Evolutionary conservation across 371 early-diverging fungal genomes (phyloP), one percentile per base, ranked within the genome.

Genomic region (Apophysomyces variabilis): DNA sequence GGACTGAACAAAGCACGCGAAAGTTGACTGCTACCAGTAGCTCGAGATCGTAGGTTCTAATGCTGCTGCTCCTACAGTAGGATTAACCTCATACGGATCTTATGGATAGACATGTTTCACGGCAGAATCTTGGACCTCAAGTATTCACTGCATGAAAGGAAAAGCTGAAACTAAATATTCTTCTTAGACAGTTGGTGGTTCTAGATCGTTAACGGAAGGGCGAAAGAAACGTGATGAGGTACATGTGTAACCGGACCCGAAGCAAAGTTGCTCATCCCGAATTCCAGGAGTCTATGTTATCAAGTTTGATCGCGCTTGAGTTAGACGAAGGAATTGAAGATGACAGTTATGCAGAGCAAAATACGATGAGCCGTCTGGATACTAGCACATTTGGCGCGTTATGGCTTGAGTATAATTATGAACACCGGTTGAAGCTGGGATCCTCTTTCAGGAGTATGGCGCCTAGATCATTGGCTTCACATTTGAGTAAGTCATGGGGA

Each of bases 301-400:
- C 74, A 12, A 75, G 71, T 65, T 38, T 75, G 56, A 61, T 68
- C n/a, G 67, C 71, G 4, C 62, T 73, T 35, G 74, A 72, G 26
- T 41, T 74, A 9, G 62, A 66, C 1, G 59, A 69, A 5, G 32
- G 38, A 0, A 41, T 43, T 1, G 64, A 56, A 26, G 32, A 12
- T 39, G 61, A 16, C 21, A n/a, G 21, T n/a, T 4, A 26, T 50
- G 21, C 32, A n/a, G 5, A 21, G 21, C 4, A 9, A 21, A 18
- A 4, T 16, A 32, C n/a, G 21, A 26, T 5, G 7, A 1, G 9
- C 21, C 21, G 2, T 5, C 9, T 50, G 54, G 54, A 50, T 11
- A 50, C 54, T 26, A 21, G 5, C 7, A 21, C 21, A 1, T 50
- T 78, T 72, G 79, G 79, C 1, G 38, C 64, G 9, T 57, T 72